Conservation (phyloP, 371 early-diverging fungal genomes). For the Dinochytrium kinnereticum region DNA sequence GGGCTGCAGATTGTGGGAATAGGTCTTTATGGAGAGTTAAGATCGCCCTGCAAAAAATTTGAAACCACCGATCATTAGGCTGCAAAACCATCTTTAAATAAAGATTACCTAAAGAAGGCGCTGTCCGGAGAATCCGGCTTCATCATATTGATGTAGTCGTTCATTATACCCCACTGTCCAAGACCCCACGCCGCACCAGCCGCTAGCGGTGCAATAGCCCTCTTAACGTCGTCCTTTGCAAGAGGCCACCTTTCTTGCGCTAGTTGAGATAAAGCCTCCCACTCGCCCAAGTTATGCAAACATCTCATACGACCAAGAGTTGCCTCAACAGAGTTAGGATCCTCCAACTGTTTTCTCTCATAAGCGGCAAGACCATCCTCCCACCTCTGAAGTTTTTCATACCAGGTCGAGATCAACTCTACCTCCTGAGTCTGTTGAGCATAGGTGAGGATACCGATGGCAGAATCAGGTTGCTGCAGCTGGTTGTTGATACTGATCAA, state of each 20-base stretch:
- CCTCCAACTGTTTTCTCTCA: constrained; percentile 79
- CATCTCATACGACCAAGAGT: constrained; percentile 92
- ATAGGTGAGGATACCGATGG: constrained; percentile 90
- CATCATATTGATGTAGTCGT: constrained; percentile 84
- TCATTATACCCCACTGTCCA: constrained; percentile 90
- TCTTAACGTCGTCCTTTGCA: constrained; percentile 51
- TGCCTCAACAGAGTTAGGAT: constrained; percentile 75
- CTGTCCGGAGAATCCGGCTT: constrained; percentile 71
- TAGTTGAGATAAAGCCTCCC: constrained; percentile 84
- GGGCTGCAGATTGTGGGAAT: constrained; percentile 73
- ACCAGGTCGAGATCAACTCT: constrained; percentile 92
- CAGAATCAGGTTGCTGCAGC: constrained; percentile 95
- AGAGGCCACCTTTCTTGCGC: constrained; percentile 86
- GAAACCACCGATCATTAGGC: background rate
- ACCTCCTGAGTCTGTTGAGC: constrained; percentile 88
- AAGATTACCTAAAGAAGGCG: constrained; percentile 47
- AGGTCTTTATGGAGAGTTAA: constrained; percentile 84
- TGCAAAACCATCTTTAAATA: background rate
- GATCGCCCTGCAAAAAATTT: constrained; percentile 65
- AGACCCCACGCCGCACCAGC: constrained; percentile 96
- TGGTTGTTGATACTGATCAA: constrained; percentile 95
- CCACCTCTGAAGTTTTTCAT: constrained; percentile 91
- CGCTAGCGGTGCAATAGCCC: constrained; percentile 82
- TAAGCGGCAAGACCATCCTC: constrained; percentile 94
- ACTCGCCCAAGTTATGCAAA: constrained; percentile 91